Percentiles rank a stretch among this genome's conserved stretches.
phyloP scores from a whole-genome alignment of 257 asterid genomes.

The Nyctanthes arbortristis region DNA sequence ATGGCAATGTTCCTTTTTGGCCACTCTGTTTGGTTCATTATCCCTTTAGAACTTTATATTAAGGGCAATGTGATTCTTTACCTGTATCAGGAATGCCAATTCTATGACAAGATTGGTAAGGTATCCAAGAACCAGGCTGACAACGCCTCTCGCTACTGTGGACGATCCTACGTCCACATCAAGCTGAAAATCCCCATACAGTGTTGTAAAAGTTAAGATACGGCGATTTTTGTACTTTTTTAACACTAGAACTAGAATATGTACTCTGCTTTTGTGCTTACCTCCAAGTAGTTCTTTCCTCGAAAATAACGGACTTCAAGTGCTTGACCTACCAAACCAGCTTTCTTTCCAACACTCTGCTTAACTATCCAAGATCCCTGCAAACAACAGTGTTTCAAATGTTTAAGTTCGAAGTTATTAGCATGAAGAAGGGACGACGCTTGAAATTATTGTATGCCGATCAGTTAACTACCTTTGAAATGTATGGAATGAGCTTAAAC shows the following conservation, averaged over 20 bases:
- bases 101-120: slow-evolving; percentile 85
- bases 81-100: slow-evolving; percentile 96
- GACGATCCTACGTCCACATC: slow-evolving; percentile 85
- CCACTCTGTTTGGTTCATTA: too few species aligned
- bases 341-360: slow-evolving; percentile 92
- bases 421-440: too few species aligned
- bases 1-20: too few species aligned
- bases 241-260: background rate
- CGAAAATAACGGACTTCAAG: slow-evolving; percentile 74
- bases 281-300: slow-evolving; percentile 97
- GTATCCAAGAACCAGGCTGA: slow-evolving; percentile 88
- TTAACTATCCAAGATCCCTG: slow-evolving; percentile 99
- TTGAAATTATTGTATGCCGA: background rate
- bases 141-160: slow-evolving; percentile 83
- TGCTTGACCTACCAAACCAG: slow-evolving; percentile 86
- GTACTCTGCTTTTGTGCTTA: slow-evolving; percentile 31
- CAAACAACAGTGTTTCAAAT: background rate
- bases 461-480: slow-evolving; percentile 63
- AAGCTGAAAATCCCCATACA: slow-evolving; percentile 45
- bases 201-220: background rate
- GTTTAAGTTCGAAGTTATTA: background rate
- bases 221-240: background rate
- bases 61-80: slow-evolving; percentile 16
- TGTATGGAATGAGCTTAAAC: slow-evolving; percentile 85
- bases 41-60: background rate